Conservation (phyloP, 495 filamentous ascomycete genomes). For the Viridothelium virens region DNA sequence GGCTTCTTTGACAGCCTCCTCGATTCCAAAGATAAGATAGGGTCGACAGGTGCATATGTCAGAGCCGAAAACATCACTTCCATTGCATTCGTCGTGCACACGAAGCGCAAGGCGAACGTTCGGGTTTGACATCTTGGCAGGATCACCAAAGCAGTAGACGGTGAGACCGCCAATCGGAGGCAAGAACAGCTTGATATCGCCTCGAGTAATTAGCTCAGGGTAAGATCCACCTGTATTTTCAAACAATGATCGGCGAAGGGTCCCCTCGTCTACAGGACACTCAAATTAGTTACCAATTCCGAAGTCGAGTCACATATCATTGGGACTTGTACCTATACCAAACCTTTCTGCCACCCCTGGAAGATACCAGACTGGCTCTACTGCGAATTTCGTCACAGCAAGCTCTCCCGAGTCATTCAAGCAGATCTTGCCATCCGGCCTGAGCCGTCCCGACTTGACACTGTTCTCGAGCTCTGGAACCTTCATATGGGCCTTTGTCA, state of each 20-base stretch:
- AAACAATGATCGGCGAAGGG: slow-evolving; percentile 77
- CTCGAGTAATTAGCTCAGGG: slow-evolving; percentile 82
- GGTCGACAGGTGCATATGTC: slow-evolving; percentile 98
- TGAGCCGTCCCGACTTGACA: slow-evolving; percentile 66
- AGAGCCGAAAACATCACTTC: slow-evolving; percentile 94
- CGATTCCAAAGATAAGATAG: slow-evolving; percentile 93
- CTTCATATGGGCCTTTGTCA: slow-evolving; percentile 96
- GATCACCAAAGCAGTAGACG: slow-evolving; percentile 95
- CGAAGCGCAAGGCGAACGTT: slow-evolving; percentile 78
- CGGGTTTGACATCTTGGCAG: slow-evolving; percentile 82
- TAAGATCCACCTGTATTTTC: slow-evolving; percentile 93
- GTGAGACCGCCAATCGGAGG: slow-evolving; percentile 94
- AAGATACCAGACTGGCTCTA: slow-evolving; percentile 92
- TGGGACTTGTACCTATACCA: slow-evolving; percentile 54
- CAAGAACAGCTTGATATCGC: slow-evolving; percentile 90
- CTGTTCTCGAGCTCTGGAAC: slow-evolving; percentile 86
- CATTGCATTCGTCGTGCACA: slow-evolving; percentile 95
- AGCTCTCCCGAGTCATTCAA: slow-evolving; percentile 76
- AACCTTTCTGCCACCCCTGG: slow-evolving; percentile 93
- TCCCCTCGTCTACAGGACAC: slow-evolving; percentile 60
- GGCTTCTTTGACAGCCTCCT: slow-evolving; percentile 93
- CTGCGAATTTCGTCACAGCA: slow-evolving; percentile 92
- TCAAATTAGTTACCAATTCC: background rate
- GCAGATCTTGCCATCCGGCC: slow-evolving; percentile 86
- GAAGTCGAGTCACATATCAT: background rate